phyloP scores from a whole-genome alignment of 768 basidiomycete species.

The Mycena olivaceomarginata region DNA sequence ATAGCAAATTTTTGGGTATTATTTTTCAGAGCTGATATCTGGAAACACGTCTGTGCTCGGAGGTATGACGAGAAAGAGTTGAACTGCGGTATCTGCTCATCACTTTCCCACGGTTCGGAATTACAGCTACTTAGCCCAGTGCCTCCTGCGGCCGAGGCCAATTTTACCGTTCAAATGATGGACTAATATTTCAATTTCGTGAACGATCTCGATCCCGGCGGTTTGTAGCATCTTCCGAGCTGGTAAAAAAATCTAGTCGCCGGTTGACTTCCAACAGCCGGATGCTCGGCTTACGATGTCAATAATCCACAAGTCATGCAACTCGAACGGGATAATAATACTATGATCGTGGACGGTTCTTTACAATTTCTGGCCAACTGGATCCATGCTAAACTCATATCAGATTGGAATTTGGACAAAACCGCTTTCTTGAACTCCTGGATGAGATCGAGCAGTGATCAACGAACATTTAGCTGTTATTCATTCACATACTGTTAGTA shows the following conservation, averaged over 20 bases:
- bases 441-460: not conserved
- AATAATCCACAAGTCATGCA: slow-evolving; percentile 64
- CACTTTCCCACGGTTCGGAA: slow-evolving; percentile 72
- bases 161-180: slow-evolving; percentile 67
- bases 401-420: slow-evolving; percentile 65
- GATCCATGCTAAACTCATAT: no score
- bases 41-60: slow-evolving; percentile 68
- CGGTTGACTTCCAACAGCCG: slow-evolving; percentile 49
- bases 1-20: no score
- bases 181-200: slow-evolving; percentile 75
- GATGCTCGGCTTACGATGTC: slow-evolving; percentile 52
- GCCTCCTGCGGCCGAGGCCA: slow-evolving; percentile 61
- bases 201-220: slow-evolving; percentile 72
- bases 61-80: slow-evolving; percentile 53
- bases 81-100: not conserved
- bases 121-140: slow-evolving; percentile 64
- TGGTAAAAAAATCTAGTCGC: not conserved
- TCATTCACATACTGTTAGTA: not conserved
- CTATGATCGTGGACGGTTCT: slow-evolving; percentile 72
- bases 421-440: slow-evolving; percentile 64
- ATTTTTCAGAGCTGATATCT: slow-evolving; percentile 73
- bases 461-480: not conserved
- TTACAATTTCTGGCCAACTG: not conserved
- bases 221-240: slow-evolving; percentile 49
- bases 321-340: slow-evolving; percentile 70